Evolutionary conservation across 2,329 filamentous ascomycete genomes (phyloP), one percentile per base, ranked within the genome.

Genomic region (Colletotrichum godetiae): DNA sequence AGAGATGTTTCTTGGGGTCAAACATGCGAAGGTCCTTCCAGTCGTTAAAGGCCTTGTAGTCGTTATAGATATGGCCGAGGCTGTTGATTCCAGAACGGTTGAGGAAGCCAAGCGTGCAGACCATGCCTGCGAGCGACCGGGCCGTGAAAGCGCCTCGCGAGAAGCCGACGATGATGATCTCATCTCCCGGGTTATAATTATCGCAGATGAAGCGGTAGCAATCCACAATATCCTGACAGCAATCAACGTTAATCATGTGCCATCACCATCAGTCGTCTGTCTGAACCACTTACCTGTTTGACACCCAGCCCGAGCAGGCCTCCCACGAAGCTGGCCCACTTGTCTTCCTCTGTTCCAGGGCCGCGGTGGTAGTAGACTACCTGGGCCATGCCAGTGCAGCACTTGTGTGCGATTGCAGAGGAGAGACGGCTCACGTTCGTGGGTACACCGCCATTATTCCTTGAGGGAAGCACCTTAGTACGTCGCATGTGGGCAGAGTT

Each of bases 361-460:
- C 82, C 82, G 7, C 81, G 78, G 24, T 83, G 80, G 66, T 84
- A 84, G 73, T 80, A 81, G 5, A 83, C 78, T 42, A 84, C 71
- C 73, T 83, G 82, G 19, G 80, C 78, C 77, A 79, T 78, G 60
- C 78, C 76, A 15, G 77, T 78, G 52, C 76, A 76, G 31, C 78
- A 76, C 6, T 77, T 79, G n/a, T 78, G 77, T 8, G 76, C 76
- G 8, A 83, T 72, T 1, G 79, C 79, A 35, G 81, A 78, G 11
- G 79, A 78, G 10, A 83, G 75, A 13, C 81, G 80, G 31, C 78
- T 79, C 8, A 83, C 82, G 31, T 83, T 83, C 19, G 80, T 80
- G 15, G 75, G 27, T 0, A 70, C 42, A 10, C 4, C 42, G 3
- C 70, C 70, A 5, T 37, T 57, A 3, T 70, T n/a, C 35, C 70